Percentiles rank a stretch among this genome's conserved stretches.
Evolutionary conservation across 208 protist genomes (phyloP).

Genomic region (Trypanosoma theileri): DNA sequence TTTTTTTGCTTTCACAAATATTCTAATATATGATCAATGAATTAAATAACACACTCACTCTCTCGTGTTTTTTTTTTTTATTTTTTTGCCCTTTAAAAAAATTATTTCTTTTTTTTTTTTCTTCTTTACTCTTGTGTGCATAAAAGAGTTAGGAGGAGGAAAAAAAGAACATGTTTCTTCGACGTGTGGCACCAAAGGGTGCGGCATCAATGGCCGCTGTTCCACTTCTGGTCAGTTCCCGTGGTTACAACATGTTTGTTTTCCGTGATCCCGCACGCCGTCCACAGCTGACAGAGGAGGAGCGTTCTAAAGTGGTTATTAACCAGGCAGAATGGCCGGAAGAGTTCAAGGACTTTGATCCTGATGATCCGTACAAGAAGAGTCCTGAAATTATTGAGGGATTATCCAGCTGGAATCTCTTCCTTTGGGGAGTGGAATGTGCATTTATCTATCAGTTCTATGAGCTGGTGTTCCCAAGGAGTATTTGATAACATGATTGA

Average conservation of each 20-base stretch:
- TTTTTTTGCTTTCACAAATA: background rate
- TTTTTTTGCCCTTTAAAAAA: background rate
- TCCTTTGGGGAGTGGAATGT: slow-evolving; percentile 84
- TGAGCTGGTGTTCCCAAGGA: slow-evolving; percentile 85
- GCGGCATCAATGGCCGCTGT: slow-evolving; percentile 35
- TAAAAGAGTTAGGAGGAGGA: background rate
- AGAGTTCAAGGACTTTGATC: slow-evolving; percentile 91
- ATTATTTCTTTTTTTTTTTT: background rate
- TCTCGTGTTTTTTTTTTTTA: no score
- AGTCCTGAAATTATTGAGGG: slow-evolving; percentile 84
- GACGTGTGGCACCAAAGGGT: slow-evolving; percentile 56
- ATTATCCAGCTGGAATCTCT: slow-evolving; percentile 87
- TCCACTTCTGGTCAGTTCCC: slow-evolving; percentile 47
- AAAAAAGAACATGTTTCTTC: slow-evolving; percentile 50
- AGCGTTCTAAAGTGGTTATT: slow-evolving; percentile 85
- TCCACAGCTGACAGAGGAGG: slow-evolving; percentile 85
- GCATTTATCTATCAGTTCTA: slow-evolving; percentile 93
- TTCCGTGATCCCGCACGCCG: slow-evolving; percentile 89
- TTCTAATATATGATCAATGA: no score
- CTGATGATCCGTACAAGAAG: slow-evolving; percentile 92
- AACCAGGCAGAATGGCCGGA: slow-evolving; percentile 90
- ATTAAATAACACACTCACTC: no score
- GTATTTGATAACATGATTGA: slow-evolving; percentile 48
- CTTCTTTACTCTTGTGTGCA: slow-evolving; percentile 11
- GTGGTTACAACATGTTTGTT: slow-evolving; percentile 83